phyloP scores from a whole-genome alignment of 805 yeast species.

The Kurtzmaniella fragi region DNA sequence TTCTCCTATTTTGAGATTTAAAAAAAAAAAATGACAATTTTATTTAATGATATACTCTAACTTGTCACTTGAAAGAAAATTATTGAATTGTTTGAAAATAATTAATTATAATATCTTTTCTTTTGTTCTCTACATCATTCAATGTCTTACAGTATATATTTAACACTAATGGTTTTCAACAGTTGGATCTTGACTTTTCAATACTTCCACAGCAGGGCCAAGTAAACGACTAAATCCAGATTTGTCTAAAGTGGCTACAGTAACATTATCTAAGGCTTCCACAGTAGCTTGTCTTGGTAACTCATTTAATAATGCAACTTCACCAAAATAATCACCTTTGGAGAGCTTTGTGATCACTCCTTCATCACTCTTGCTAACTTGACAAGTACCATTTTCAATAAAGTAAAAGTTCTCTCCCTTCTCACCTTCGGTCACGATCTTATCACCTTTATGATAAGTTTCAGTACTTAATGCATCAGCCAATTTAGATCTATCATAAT shows the following conservation, averaged over 20 bases:
- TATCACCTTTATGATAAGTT: slow-evolving; percentile 62
- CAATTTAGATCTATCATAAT: slow-evolving; percentile 81
- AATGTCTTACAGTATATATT: no score
- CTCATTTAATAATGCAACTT: slow-evolving; percentile 87
- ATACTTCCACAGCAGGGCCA: slow-evolving; percentile 90
- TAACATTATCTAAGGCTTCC: slow-evolving; percentile 64
- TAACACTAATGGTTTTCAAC: neutral
- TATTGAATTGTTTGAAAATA: no score
- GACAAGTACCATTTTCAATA: slow-evolving; percentile 72
- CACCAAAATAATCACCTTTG: slow-evolving; percentile 95
- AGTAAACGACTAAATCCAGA: slow-evolving; percentile 89
- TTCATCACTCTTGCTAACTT: slow-evolving; percentile 56
- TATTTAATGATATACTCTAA: no score
- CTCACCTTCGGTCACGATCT: slow-evolving; percentile 83
- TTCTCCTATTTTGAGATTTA: no score
- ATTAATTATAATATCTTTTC: no score
- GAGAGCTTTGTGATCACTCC: slow-evolving; percentile 58
- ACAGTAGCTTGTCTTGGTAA: slow-evolving; percentile 94
- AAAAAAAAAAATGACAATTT: no score
- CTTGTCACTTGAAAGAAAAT: no score
- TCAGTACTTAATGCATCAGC: slow-evolving; percentile 92
- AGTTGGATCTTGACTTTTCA: slow-evolving; percentile 84
- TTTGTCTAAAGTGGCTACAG: slow-evolving; percentile 89
- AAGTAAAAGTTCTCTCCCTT: slow-evolving; percentile 41
- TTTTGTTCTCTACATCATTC: no score